These are phyloP conservation scores for Hericium rajendrae DNA, from an alignment of 768 basidiomycete genomes.

Conservation along the genomic window DNA sequence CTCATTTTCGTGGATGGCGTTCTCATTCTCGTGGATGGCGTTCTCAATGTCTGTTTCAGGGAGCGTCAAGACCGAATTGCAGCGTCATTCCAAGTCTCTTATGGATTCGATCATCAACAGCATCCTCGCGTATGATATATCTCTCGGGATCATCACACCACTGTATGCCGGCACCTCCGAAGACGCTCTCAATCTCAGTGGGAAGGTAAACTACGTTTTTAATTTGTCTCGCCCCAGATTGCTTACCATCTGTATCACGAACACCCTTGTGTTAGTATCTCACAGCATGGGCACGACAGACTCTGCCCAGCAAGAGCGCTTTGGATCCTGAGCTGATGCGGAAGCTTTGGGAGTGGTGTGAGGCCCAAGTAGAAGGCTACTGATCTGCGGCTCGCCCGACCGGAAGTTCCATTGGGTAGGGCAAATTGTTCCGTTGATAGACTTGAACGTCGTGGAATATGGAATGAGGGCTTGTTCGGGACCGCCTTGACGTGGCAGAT, in stretches of 20 bases:
- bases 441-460: too few species aligned
- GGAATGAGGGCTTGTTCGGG: too few species aligned
- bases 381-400: neutral
- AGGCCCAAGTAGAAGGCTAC: slow-evolving; percentile 15
- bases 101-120: neutral
- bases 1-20: neutral
- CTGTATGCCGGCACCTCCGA: slow-evolving; percentile 11
- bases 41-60: neutral
- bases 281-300: slow-evolving; percentile 16
- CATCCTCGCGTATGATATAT: neutral
- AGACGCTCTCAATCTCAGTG: slow-evolving; percentile 3
- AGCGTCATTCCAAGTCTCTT: neutral
- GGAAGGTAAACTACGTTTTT: slow-evolving; percentile 6
- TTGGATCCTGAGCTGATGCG: slow-evolving; percentile 8
- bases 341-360: slow-evolving; percentile 18
- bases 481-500: too few species aligned
- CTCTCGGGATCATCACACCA: slow-evolving; percentile 8
- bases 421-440: too few species aligned
- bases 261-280: slow-evolving; percentile 10
- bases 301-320: slow-evolving; percentile 3
- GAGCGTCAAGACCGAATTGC: slow-evolving; percentile 6
- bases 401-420: too few species aligned
- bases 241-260: too few species aligned
- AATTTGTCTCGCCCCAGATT: neutral
- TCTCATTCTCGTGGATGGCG: too few species aligned